Evolutionary conservation across 2,329 filamentous ascomycete species (phyloP), one percentile per base, ranked within the genome.

Genomic region (Aciculosporium take): DNA sequence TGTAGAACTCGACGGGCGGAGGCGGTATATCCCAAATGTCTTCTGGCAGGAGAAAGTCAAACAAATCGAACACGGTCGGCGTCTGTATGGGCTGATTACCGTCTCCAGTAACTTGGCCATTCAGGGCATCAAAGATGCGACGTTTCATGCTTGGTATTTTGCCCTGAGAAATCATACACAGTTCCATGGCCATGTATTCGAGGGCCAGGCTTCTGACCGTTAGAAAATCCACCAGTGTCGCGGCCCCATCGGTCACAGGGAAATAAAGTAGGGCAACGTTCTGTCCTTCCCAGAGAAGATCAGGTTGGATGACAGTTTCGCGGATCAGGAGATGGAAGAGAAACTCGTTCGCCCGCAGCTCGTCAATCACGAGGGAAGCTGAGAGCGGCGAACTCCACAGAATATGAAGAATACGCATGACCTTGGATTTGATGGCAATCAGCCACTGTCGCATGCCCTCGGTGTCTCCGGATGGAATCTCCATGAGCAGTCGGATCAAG

Each of bases 371-470:
- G 46, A 91, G 67, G 1, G 68, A 64, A 2, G 81, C 76, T 0
- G 93, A 93, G 18, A 96, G 63, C 31, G 82, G 75, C 2, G 88
- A 91, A 33, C 71, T 79, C 83, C 88, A 95, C 2, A 99, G 69
- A 45, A 84, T 76, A 47, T 81, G 78, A 27, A 98, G 62, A 23
- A 96, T 76, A 40, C 79, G 73, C 62, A 86, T 72, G 13, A 72
- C 74, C 52, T 80, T 76, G 46, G 76, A 73, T 53, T 80, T 84
- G 39, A 87, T 63, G 32, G 72, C 67, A 23, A 85, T 66, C 36
- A 85, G 71, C 80, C 82, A 88, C 15, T 72, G 70, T 8, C 73
- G 65, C 59, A 85, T 74, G 24, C 65, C 67, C 15, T 71, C 70
- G 30, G 74, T 73, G 44, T 80, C 69, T 1, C 68, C 70, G 27